phyloP scores from a whole-genome alignment of 2,329 filamentous ascomycete species.

The Aulographum hederae region DNA sequence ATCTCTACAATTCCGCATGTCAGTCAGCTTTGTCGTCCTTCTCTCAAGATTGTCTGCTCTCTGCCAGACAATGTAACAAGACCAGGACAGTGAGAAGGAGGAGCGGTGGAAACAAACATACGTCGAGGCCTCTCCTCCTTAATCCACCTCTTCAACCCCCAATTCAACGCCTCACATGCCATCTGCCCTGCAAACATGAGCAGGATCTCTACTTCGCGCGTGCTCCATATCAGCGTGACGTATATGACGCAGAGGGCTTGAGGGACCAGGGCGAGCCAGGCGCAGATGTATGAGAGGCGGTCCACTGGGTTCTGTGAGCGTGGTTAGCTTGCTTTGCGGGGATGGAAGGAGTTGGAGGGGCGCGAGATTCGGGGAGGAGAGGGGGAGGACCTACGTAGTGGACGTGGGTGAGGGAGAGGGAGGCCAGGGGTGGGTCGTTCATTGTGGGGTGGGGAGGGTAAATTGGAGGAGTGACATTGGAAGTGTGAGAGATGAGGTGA shows the following conservation, averaged over 20 bases:
- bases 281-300: slow-evolving; percentile 67
- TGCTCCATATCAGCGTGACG: slow-evolving; percentile 74
- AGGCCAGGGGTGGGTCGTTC: slow-evolving; percentile 50
- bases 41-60: neutral
- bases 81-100: neutral
- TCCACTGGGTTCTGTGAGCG: slow-evolving; percentile 60
- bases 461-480: too few species aligned
- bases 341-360: slow-evolving; percentile 8
- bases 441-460: slow-evolving; percentile 10
- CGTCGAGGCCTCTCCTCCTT: slow-evolving; percentile 77
- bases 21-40: too few species aligned
- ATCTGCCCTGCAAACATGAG: slow-evolving; percentile 88
- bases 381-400: slow-evolving; percentile 57
- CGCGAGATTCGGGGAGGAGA: slow-evolving; percentile 1
- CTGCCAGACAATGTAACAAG: neutral
- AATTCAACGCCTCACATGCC: slow-evolving; percentile 81
- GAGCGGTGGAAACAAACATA: slow-evolving; percentile 21
- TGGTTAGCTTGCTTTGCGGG: neutral
- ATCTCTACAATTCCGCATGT: slow-evolving; percentile 34
- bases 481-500: too few species aligned
- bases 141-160: slow-evolving; percentile 72
- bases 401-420: slow-evolving; percentile 85
- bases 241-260: slow-evolving; percentile 86
- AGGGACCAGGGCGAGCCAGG: slow-evolving; percentile 84
- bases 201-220: slow-evolving; percentile 73